phyloP scores from a whole-genome alignment of 2,329 filamentous ascomycete species.

The Boeremia lycopersici region DNA sequence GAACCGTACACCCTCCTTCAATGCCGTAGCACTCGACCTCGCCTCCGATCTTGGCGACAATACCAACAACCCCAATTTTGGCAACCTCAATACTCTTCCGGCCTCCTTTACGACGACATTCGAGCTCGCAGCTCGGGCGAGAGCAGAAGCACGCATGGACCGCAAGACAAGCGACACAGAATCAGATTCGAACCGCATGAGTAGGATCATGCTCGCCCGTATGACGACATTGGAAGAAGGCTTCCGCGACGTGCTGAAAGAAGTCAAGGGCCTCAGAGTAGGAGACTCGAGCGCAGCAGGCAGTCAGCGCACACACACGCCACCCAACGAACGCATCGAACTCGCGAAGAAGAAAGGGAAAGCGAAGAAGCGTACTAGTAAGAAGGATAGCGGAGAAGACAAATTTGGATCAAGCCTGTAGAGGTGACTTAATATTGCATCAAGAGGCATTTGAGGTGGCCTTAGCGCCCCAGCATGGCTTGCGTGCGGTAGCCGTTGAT shows the following conservation, averaged over 20 bases:
- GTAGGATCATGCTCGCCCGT: constrained; percentile 79
- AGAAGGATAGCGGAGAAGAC: constrained; percentile 25
- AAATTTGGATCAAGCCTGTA: constrained; percentile 39
- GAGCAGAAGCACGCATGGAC: constrained; percentile 26
- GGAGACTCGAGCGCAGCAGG: constrained; percentile 32
- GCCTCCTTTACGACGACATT: constrained; percentile 78
- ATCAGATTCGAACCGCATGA: constrained; percentile 53
- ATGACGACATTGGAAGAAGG: constrained; percentile 95
- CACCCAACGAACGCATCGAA: constrained; percentile 36
- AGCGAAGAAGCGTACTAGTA: constrained; percentile 36
- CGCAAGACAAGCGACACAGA: constrained; percentile 33
- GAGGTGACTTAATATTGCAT: background rate
- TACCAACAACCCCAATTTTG: constrained; percentile 63
- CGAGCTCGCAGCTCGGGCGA: constrained; percentile 42
- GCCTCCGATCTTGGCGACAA: constrained; percentile 75
- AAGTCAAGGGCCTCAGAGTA: constrained; percentile 70
- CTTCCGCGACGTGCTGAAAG: constrained; percentile 82
- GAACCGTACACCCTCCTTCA: constrained; percentile 66
- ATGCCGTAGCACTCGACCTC: constrained; percentile 66
- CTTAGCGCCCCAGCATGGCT: constrained; percentile 10
- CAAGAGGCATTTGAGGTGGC: background rate
- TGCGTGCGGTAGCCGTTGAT: background rate
- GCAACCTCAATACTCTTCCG: constrained; percentile 68
- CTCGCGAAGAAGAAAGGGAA: constrained; percentile 36
- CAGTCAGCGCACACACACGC: constrained; percentile 36